These are phyloP conservation scores for Eutrema japonicum DNA, from an alignment of 345 rosid species.

Conservation along the genomic window DNA sequence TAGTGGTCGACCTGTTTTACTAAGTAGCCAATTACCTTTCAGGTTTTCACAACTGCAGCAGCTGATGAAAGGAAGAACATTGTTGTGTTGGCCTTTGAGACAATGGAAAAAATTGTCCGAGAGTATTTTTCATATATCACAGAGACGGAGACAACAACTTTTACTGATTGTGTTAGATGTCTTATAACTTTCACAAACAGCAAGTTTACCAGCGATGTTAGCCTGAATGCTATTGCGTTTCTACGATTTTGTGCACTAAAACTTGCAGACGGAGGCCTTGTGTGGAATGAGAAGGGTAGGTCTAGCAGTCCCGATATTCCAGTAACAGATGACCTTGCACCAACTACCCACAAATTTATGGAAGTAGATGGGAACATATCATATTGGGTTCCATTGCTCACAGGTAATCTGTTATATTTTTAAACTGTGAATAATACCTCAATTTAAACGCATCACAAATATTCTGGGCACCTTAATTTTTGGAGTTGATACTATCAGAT, in stretches of 20 bases:
- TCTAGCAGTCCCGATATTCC: constrained; percentile 48
- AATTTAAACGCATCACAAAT: not conserved
- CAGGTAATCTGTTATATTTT: constrained; percentile 57
- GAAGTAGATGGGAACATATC: constrained; percentile 77
- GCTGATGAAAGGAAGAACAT: constrained; percentile 87
- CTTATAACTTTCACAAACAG: constrained; percentile 89
- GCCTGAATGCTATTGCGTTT: constrained; percentile 96
- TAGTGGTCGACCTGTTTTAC: constrained; percentile 27
- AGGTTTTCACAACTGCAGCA: constrained; percentile 90
- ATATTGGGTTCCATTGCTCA: constrained; percentile 89
- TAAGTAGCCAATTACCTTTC: constrained; percentile 39
- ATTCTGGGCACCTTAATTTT: constrained; percentile 2
- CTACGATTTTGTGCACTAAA: constrained; percentile 94
- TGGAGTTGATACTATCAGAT: not conserved
- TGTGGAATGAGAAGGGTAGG: constrained; percentile 60
- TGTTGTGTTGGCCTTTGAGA: constrained; percentile 86
- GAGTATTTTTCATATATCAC: constrained; percentile 89
- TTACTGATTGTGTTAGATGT: constrained; percentile 94
- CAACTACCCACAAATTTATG: constrained; percentile 43
- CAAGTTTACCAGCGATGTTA: constrained; percentile 83
- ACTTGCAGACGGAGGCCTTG: constrained; percentile 91
- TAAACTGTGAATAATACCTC: constrained; percentile 14
- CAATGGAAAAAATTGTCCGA: constrained; percentile 94
- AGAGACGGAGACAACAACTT: constrained; percentile 91
- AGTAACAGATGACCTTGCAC: constrained; percentile 46